phyloP scores from a whole-genome alignment of 768 basidiomycete species.

The Tricholoma sp. region DNA sequence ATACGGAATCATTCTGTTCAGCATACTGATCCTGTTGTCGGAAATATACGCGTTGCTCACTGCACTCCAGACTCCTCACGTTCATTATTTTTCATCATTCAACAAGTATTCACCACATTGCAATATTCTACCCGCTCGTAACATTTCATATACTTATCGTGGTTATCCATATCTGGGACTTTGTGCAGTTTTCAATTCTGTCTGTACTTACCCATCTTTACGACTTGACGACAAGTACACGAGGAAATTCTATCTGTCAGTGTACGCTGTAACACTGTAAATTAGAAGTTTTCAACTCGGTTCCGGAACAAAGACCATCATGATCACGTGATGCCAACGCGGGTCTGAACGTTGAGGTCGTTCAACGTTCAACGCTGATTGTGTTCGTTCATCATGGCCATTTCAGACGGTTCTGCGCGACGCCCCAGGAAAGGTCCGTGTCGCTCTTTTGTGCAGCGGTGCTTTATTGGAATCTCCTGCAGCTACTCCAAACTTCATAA shows the following conservation, averaged over 20 bases:
- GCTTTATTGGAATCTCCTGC: not conserved
- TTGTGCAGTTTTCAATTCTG: not conserved
- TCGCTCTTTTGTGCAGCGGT: not conserved
- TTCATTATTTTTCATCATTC: not conserved
- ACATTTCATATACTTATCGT: not conserved
- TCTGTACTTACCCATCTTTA: constrained; percentile 3
- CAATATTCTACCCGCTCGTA: constrained; percentile 1
- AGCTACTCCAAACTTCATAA: constrained; percentile 26
- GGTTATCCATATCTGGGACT: not conserved
- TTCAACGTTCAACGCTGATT: not conserved
- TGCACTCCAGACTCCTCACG: not conserved
- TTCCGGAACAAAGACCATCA: no score
- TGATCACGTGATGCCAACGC: not conserved
- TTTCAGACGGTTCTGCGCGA: not conserved
- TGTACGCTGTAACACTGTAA: no score
- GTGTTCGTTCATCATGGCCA: not conserved
- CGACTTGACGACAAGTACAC: constrained; percentile 6
- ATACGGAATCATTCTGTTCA: constrained; percentile 2
- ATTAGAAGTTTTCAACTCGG: no score
- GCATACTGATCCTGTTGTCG: not conserved
- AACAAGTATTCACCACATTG: not conserved
- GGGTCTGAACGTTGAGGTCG: not conserved
- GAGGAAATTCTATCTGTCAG: not conserved
- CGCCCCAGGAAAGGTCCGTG: constrained; percentile 4
- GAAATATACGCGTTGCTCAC: constrained; percentile 1